Base-by-base conservation (phyloP, 768 basidiomycete species). In the Boletus huronensis region DNA sequence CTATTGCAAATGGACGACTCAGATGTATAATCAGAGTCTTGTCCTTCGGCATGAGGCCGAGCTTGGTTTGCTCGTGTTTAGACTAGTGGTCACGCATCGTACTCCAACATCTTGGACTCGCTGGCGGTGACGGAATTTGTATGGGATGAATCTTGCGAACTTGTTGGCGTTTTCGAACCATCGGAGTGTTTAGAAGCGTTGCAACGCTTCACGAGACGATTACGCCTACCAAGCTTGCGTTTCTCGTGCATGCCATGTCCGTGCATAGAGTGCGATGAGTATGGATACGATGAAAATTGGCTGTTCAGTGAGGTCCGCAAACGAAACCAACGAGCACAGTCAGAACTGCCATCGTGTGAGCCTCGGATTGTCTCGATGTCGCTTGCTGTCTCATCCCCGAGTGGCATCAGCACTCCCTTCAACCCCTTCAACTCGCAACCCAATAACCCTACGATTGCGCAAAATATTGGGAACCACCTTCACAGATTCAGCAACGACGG, bases 381-480 rank as follows among this genome's bases (percentile, higher is more conserved):
- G 21, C 59, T 63, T 45, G 45, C 34, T 11, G 45, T 45, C 16
- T 29, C 52, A 19, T 31, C 55, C 14, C 34, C 50, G 16, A 50
- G 31, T 7, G 50, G n/a, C 47, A 21, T 17, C 55, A 3, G 61
- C 28, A 21, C 25, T 21, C 19, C 29, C 53, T 25, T 45, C 60
- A 8, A 31, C 52, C 0, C 25, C 53, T 5, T 6, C 41, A 19
- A 23, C 64, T 44, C 79, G 83, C 55, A 90, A 89, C 62, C 93
- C 94, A 2, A 79, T 95, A 38, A 84, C 92, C n/a, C 72, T 88
- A 0, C 80, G 94, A 11, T 75, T 96, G n/a, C 94, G 93, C 71
- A 97, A 97, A 72, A 87, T 95, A 56, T 76, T 96, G 19, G 85
- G 88, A 34, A 87, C 87, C 2, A 87, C 80, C 46, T 93, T 87